These are phyloP conservation scores for Paraconiothyrium brasiliense DNA, from an alignment of 2,329 filamentous ascomycete genomes.

Conservation along the genomic window DNA sequence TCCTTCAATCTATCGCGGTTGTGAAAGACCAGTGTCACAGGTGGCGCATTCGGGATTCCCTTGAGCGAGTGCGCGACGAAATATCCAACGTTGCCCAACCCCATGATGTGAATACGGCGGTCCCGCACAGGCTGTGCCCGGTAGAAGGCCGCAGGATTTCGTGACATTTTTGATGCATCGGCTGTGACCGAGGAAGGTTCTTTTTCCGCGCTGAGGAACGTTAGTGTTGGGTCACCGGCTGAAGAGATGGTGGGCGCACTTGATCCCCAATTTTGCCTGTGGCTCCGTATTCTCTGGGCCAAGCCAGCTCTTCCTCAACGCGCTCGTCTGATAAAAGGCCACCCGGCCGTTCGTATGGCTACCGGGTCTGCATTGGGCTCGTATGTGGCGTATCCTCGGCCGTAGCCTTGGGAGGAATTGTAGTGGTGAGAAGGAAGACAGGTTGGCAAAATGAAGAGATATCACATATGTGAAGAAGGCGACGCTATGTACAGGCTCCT, in stretches of 20 bases:
- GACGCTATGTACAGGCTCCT: constrained; percentile 12
- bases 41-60: constrained; percentile 68
- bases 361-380: constrained; percentile 53
- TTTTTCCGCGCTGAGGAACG: constrained; percentile 22
- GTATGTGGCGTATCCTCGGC: constrained; percentile 55
- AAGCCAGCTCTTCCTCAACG: constrained; percentile 33
- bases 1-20: constrained; percentile 53
- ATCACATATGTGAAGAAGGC: constrained; percentile 26
- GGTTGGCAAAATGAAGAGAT: constrained; percentile 42
- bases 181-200: constrained; percentile 23
- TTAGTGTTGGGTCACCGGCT: constrained; percentile 19
- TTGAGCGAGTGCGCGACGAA: constrained; percentile 79
- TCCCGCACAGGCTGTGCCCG: constrained; percentile 38
- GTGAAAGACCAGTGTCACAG: constrained; percentile 83
- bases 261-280: constrained; percentile 25
- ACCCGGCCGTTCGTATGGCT: constrained; percentile 55
- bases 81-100: constrained; percentile 81
- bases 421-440: constrained; percentile 53
- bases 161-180: constrained; percentile 1
- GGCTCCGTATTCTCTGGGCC: constrained; percentile 20
- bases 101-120: constrained; percentile 70
- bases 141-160: constrained; percentile 43
- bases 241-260: constrained; percentile 17
- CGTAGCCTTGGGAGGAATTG: constrained; percentile 56
- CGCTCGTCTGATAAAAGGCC: constrained; percentile 47